These are phyloP conservation scores for Neofusicoccum sp. DNA, from an alignment of 2,329 filamentous ascomycete species.

Conservation along the genomic window DNA sequence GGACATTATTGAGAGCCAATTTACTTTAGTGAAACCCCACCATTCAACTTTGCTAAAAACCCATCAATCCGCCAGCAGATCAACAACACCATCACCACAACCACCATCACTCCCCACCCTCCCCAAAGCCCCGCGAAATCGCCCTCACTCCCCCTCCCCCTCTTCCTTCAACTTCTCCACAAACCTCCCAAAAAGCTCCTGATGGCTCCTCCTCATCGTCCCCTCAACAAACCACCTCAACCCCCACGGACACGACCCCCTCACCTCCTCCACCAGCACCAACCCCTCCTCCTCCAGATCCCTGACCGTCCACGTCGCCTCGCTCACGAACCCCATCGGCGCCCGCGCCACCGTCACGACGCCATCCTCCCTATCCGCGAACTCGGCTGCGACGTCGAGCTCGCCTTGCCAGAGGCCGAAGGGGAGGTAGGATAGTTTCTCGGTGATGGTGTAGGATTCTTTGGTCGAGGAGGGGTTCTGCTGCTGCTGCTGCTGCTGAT, in stretches of 20 bases:
- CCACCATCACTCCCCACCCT: neutral
- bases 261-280: neutral
- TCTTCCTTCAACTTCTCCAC: slow-evolving; percentile 3
- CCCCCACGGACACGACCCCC: neutral
- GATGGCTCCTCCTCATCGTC: slow-evolving; percentile 14
- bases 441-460: slow-evolving; percentile 7
- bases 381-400: slow-evolving; percentile 1
- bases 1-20: too few species aligned
- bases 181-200: slow-evolving; percentile 4
- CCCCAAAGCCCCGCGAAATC: neutral
- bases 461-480: neutral
- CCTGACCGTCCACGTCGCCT: neutral
- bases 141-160: neutral
- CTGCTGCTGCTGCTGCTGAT: too few species aligned
- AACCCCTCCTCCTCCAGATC: neutral
- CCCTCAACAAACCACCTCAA: slow-evolving; percentile 14
- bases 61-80: too few species aligned
- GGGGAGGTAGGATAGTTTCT: neutral
- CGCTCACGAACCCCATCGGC: slow-evolving; percentile 6
- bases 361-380: neutral
- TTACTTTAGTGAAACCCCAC: too few species aligned
- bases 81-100: neutral
- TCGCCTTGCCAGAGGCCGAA: neutral
- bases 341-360: neutral
- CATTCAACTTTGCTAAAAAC: too few species aligned